Base-by-base conservation (phyloP, 495 filamentous ascomycete genomes). In the Aspergillus avenaceus region DNA sequence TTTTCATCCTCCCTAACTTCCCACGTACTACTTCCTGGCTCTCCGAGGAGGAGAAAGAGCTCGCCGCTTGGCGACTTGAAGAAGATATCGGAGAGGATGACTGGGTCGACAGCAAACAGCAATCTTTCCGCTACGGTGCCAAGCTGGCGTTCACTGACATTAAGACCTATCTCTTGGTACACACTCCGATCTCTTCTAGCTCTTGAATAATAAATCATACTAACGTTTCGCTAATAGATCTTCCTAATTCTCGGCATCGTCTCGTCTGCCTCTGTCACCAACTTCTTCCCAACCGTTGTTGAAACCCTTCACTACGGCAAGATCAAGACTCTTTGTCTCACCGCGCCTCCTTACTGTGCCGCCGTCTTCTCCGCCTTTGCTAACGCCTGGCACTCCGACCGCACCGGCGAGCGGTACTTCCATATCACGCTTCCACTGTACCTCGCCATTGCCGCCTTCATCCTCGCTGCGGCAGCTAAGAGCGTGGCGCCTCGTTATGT, bases 201-300 rank as follows among this genome's bases (percentile, higher is more conserved):
- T n/a, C n/a, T n/a, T n/a, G n/a, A n/a, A n/a, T n/a, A n/a, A n/a
- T n/a, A n/a, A n/a, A n/a, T n/a, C 26, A 23, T 32, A 46, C 27
- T 26, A 1, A 26, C 5, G n/a, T n/a, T n/a, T n/a, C 14, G 32
- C 23, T 12, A 31, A 1, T 54, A 83, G 80, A 79, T 82, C 64
- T 62, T 88, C 8, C 68, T 87, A 41, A 76, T 91, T 44, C 79
- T 89, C 41, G 81, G 84, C 58, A 85, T 90, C 63, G 82, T 88
- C 12, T 79, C 83, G 23, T 80, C 82, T 23, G 84, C 81, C 42
- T 84, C 85, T 2, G 84, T 90, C 8, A 90, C 87, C n/a, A 91
- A 93, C 65, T 93, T 93, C 78, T 92, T 95, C 71, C 89, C 90
- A 0, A 86, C 88, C 12, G 86, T 95, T 19, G 88, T 93, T 26